phyloP scores from a whole-genome alignment of 169 alveolate species.

The Plasmodium knowlesi region DNA sequence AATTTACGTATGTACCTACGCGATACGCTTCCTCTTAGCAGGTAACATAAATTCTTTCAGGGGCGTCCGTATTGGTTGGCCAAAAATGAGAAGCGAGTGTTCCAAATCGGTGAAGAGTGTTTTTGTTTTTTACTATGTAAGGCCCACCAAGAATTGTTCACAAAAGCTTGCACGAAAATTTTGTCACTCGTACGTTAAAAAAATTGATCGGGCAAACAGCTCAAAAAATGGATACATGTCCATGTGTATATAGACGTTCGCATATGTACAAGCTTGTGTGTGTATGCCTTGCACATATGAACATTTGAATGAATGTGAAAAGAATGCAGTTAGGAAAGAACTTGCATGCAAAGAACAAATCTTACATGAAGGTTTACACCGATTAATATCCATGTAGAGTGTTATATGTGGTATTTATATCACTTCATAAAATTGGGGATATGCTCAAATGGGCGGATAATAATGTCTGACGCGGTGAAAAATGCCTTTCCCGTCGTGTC shows the following conservation, averaged over 20 bases:
- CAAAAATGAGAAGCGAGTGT: background rate
- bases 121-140: background rate
- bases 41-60: background rate
- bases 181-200: background rate
- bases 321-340: background rate
- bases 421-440: background rate
- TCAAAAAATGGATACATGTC: background rate
- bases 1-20: background rate
- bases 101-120: background rate
- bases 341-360: background rate
- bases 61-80: background rate
- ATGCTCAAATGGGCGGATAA: background rate
- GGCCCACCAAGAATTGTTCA: background rate
- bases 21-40: background rate
- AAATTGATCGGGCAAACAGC: background rate
- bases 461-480: background rate
- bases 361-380: background rate
- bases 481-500: background rate
- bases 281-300: background rate
- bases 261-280: conserved; percentile 5
- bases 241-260: background rate
- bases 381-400: background rate
- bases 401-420: background rate
- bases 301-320: background rate
- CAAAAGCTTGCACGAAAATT: background rate